Percentiles rank a stretch among this genome's conserved stretches.
phyloP scores from a whole-genome alignment of 148 eudicot species.

The Rhododendron ovatum region DNA sequence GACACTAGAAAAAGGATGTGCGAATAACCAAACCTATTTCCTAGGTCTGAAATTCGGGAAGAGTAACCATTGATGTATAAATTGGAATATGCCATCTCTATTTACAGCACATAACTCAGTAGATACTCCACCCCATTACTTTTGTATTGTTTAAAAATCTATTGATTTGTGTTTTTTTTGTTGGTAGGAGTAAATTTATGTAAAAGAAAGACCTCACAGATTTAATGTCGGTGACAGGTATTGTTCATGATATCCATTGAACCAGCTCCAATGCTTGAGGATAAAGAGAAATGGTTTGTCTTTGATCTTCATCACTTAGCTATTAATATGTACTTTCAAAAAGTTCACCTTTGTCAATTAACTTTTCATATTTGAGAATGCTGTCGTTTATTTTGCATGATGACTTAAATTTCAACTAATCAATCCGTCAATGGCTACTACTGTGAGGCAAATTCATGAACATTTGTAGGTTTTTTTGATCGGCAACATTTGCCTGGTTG shows the following conservation, averaged over 20 bases:
- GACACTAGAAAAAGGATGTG: background rate
- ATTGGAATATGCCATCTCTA: background rate
- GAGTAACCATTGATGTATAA: background rate
- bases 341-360: background rate
- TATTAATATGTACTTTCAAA: background rate
- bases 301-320: background rate
- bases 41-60: background rate
- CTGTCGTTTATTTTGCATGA: background rate
- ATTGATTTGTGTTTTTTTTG: background rate
- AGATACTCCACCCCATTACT: background rate
- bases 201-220: constrained; percentile 8
- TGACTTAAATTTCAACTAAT: background rate
- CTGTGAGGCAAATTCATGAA: background rate
- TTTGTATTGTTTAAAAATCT: background rate
- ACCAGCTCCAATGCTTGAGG: constrained; percentile 99
- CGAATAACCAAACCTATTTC: background rate
- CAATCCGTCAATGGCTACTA: background rate
- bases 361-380: background rate
- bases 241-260: constrained; percentile 96
- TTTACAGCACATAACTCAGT: background rate
- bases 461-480: background rate
- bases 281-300: constrained; percentile 94
- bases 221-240: constrained; percentile 40
- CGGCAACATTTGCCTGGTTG: background rate
- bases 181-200: background rate